Conservation (phyloP, 2,329 filamentous ascomycete genomes). For the Pseudocercospora crystallina region DNA sequence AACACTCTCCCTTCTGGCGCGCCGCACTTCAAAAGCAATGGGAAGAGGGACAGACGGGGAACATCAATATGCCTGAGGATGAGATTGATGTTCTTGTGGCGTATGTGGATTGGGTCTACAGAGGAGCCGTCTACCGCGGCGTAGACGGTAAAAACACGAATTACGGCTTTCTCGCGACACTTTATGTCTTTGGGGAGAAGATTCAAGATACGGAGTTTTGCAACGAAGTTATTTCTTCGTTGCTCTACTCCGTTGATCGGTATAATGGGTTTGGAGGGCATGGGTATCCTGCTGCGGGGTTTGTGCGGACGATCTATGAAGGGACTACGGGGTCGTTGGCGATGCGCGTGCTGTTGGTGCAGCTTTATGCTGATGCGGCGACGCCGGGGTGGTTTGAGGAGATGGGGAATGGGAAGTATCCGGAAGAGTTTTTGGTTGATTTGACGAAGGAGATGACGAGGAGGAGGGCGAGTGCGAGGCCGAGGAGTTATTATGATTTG, state of each 20-base stretch:
- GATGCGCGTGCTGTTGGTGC: too few species aligned
- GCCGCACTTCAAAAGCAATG: conserved; percentile 12
- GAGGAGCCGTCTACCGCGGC: too few species aligned
- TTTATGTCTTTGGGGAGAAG: conserved; percentile 9
- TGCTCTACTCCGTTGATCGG: background rate
- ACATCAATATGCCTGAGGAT: conserved; percentile 12
- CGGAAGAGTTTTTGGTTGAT: background rate
- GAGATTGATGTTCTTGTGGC: background rate
- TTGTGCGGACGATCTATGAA: too few species aligned
- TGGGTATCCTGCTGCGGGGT: too few species aligned
- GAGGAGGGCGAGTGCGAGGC: too few species aligned
- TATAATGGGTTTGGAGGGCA: too few species aligned
- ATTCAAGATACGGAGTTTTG: background rate
- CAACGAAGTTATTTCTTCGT: background rate
- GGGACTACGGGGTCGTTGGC: too few species aligned
- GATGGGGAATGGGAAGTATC: background rate
- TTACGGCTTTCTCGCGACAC: background rate
- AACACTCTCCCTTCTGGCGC: conserved; percentile 10
- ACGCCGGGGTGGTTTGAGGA: background rate
- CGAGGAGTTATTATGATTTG: too few species aligned
- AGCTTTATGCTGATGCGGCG: too few species aligned
- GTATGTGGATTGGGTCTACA: conserved; percentile 20
- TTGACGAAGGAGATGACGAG: background rate
- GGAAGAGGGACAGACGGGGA: conserved; percentile 4
- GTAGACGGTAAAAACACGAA: conserved; percentile 14